Conservation (phyloP, 495 filamentous ascomycete genomes). For the Symbiotaphrina buchneri region DNA sequence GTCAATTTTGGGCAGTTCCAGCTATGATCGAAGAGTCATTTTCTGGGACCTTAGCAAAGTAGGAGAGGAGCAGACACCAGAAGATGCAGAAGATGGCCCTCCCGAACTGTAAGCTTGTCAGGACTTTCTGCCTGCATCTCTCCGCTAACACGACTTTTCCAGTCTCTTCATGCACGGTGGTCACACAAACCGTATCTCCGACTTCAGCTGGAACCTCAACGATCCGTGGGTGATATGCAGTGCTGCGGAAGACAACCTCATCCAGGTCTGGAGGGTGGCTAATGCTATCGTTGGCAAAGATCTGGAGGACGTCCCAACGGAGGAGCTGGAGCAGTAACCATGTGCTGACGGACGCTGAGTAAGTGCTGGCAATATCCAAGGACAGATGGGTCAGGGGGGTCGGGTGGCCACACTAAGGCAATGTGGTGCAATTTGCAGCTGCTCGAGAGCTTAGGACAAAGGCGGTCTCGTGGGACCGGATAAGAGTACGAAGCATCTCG, state of each 20-base stretch:
- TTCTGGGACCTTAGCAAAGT: conserved; percentile 89
- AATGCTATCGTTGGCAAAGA: conserved; percentile 74
- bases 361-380: no score
- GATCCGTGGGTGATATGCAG: conserved; percentile 90
- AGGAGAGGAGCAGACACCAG: conserved; percentile 83
- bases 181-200: conserved; percentile 85
- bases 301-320: conserved; percentile 48
- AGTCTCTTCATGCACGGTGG: conserved; percentile 97
- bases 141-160: background rate
- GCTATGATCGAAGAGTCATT: conserved; percentile 79
- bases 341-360: no score
- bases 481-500: no score
- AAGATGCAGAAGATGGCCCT: conserved; percentile 90
- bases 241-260: conserved; percentile 87
- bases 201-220: conserved; percentile 94
- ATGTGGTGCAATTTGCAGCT: no score
- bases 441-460: no score
- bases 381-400: no score
- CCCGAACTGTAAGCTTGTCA: conserved; percentile 59
- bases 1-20: conserved; percentile 68
- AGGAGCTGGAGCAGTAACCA: conserved; percentile 61
- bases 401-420: no score
- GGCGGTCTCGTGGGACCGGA: no score
- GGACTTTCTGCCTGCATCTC: background rate
- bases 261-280: conserved; percentile 93